Evolutionary conservation across 768 basidiomycete species (phyloP).

Genomic region (Hysterangium stoloniferum): DNA sequence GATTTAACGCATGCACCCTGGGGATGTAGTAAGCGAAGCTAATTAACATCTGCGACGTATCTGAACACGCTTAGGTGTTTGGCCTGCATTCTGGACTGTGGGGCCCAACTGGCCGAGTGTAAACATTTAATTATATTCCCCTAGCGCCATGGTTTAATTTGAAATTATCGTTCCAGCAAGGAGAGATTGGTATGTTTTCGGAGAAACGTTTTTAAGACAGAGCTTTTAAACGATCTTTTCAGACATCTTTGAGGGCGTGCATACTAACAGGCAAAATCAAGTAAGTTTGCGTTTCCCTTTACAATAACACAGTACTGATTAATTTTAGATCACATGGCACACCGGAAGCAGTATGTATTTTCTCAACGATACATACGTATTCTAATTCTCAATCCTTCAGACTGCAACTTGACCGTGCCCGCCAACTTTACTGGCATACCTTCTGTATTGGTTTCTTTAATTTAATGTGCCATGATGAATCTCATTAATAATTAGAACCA

Average conservation of each 20-base stretch:
- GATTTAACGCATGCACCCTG: conserved; percentile 80
- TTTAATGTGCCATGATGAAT: too few relatives aligned
- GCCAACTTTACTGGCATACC: conserved; percentile 56
- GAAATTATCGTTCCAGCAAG: conserved; percentile 37
- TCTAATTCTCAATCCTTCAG: conserved; percentile 23
- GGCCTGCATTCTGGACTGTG: conserved; percentile 74
- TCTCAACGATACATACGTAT: background rate
- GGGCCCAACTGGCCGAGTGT: conserved; percentile 51
- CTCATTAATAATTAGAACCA: too few relatives aligned
- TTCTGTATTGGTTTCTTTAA: conserved; percentile 31
- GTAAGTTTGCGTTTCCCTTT: conserved; percentile 39
- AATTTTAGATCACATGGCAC: conserved; percentile 13
- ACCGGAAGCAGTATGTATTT: conserved; percentile 5
- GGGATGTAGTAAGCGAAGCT: conserved; percentile 63
- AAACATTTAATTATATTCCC: conserved; percentile 19
- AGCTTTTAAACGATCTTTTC: background rate
- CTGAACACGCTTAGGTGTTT: conserved; percentile 42
- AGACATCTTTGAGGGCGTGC: conserved; percentile 79
- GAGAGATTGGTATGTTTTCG: conserved; percentile 43
- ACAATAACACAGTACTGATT: background rate
- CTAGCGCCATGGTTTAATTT: background rate
- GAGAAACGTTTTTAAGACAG: background rate
- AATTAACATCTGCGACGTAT: conserved; percentile 1
- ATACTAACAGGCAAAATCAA: conserved; percentile 79
- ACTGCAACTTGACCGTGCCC: conserved; percentile 48